These are phyloP conservation scores for Hydnum rufescens DNA, from an alignment of 768 basidiomycete genomes.

Conservation along the genomic window DNA sequence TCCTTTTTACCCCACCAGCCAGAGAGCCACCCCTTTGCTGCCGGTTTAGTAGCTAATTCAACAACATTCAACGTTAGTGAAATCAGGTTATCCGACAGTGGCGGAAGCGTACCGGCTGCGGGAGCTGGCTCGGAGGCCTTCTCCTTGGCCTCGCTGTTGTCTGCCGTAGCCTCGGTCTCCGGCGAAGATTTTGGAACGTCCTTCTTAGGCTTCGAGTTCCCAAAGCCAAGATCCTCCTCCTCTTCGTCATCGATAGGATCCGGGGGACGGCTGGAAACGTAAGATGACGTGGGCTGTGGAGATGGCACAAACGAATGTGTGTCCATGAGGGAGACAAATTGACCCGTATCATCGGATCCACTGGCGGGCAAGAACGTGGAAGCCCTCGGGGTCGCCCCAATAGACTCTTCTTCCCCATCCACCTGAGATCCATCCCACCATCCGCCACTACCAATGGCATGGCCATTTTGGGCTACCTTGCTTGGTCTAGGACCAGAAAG, in stretches of 20 bases:
- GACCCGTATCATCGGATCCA: constrained; percentile 28
- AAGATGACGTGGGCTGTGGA: constrained; percentile 12
- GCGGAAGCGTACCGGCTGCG: not conserved
- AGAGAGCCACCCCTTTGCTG: constrained; percentile 43
- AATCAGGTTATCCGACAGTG: too few relatives aligned
- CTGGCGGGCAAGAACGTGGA: constrained; percentile 37
- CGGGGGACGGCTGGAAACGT: not conserved
- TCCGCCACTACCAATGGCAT: not conserved
- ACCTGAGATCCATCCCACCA: not conserved
- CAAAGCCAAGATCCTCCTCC: constrained; percentile 80
- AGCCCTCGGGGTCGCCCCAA: constrained; percentile 42
- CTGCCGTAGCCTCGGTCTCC: not conserved
- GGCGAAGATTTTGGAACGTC: constrained; percentile 5
- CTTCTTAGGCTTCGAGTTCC: constrained; percentile 37
- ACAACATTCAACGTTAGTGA: constrained; percentile 4
- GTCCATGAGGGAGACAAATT: constrained; percentile 76
- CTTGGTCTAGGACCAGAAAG: not conserved
- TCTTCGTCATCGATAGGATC: constrained; percentile 25
- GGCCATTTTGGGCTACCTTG: not conserved
- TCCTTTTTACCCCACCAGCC: constrained; percentile 50
- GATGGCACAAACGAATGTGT: constrained; percentile 26
- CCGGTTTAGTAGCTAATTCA: too few relatives aligned
- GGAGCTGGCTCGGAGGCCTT: constrained; percentile 14
- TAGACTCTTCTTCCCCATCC: constrained; percentile 16
- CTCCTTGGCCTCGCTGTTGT: constrained; percentile 3